A percentile compares a stretch with the other conserved stretches of the same genome.
phyloP scores from a whole-genome alignment of 2,329 filamentous ascomycete species.

The Ophiostoma montium region DNA sequence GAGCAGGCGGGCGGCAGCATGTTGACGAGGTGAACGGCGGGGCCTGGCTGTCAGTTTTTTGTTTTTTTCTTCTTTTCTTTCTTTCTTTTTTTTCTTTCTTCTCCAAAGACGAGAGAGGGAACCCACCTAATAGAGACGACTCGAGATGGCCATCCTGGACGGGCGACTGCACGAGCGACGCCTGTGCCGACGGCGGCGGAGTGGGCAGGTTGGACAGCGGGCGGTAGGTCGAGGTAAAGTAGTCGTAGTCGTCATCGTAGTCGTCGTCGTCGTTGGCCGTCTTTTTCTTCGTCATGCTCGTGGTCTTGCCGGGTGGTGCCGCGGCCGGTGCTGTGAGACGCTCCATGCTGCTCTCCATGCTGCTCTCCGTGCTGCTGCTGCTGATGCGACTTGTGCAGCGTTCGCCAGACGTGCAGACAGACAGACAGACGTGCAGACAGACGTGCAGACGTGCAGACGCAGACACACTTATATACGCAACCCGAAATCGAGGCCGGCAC shows the following conservation, averaged over 20 bases:
- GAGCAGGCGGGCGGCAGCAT: conserved; percentile 51
- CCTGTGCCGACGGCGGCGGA: conserved; percentile 30
- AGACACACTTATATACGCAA: too few relatives aligned
- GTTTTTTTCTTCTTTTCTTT: background rate
- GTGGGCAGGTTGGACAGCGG: conserved; percentile 55
- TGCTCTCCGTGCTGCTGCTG: too few relatives aligned
- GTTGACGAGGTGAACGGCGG: conserved; percentile 51
- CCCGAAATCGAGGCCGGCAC: too few relatives aligned
- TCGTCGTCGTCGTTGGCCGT: conserved; percentile 24
- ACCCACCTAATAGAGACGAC: conserved; percentile 21
- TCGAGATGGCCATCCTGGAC: background rate
- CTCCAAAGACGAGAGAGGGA: background rate
- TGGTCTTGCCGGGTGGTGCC: background rate
- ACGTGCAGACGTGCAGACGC: too few relatives aligned
- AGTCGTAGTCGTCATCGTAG: conserved; percentile 35
- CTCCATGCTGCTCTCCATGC: too few relatives aligned
- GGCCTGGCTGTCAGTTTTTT: conserved; percentile 29
- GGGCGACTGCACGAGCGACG: conserved; percentile 12
- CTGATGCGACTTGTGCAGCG: too few relatives aligned
- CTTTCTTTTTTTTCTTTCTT: background rate
- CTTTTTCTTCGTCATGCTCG: too few relatives aligned
- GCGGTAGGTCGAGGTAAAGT: conserved; percentile 46
- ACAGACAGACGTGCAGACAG: too few relatives aligned
- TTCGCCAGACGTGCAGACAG: too few relatives aligned
- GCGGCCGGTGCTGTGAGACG: too few relatives aligned